phyloP scores from a whole-genome alignment of 176 grass and related monocot genomes.

The Raddia distichophylla region DNA sequence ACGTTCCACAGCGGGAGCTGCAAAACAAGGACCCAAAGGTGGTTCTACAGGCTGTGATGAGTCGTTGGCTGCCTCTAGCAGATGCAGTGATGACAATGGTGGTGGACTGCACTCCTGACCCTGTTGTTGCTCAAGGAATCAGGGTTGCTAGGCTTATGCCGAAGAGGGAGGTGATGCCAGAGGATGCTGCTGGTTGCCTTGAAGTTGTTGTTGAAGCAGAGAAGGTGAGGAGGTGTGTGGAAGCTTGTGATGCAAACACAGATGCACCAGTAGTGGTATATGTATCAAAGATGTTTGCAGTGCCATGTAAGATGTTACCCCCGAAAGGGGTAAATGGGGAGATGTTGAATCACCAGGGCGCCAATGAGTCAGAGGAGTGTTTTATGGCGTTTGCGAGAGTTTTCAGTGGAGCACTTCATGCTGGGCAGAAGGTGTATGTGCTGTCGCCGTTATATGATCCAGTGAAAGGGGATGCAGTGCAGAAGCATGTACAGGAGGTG shows the following conservation, averaged over 20 bases:
- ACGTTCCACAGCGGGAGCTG: conserved; percentile 57
- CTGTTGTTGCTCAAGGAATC: conserved; percentile 56
- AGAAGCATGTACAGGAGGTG: conserved; percentile 81
- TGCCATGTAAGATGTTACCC: conserved; percentile 70
- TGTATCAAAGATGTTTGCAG: conserved; percentile 92
- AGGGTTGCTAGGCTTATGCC: conserved; percentile 66
- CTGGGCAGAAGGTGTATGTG: conserved; percentile 84
- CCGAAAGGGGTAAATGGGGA: conserved; percentile 56
- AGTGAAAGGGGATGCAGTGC: conserved; percentile 59
- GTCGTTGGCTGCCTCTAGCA: conserved; percentile 73
- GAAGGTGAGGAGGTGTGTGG: conserved; percentile 72
- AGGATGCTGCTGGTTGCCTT: conserved; percentile 31
- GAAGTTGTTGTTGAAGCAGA: conserved; percentile 59
- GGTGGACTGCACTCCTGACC: conserved; percentile 81
- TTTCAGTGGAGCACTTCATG: conserved; percentile 72
- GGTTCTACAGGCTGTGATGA: conserved; percentile 75
- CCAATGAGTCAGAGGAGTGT: conserved; percentile 64
- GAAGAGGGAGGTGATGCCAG: conserved; percentile 53
- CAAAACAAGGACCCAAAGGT: conserved; percentile 73
- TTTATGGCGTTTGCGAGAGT: conserved; percentile 94
- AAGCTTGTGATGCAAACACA: conserved; percentile 52
- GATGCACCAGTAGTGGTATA: conserved; percentile 75
- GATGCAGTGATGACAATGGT: conserved; percentile 83
- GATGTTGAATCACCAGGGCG: conserved; percentile 48
- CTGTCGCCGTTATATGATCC: conserved; percentile 85